Evolutionary conservation across 148 eudicot species (phyloP).

Genomic region (Camellia sinensis): DNA sequence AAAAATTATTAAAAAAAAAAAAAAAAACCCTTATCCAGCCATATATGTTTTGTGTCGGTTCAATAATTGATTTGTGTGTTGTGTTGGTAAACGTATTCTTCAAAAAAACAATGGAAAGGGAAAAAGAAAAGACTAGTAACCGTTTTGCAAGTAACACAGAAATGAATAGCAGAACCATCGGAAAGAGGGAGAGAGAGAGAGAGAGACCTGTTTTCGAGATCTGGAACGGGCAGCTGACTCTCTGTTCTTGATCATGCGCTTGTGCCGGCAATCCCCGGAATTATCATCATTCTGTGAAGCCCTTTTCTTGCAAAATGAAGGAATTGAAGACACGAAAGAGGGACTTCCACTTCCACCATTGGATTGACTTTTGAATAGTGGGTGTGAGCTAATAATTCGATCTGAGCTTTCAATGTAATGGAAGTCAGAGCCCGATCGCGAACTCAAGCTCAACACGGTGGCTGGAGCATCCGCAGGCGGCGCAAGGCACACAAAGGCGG

Average conservation of each 20-base stretch:
- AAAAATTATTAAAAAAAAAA: too few relatives aligned
- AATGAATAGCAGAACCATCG: too few relatives aligned
- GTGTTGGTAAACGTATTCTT: too few relatives aligned
- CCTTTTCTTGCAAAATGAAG: constrained; percentile 35
- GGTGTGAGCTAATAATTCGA: neutral
- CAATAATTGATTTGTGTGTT: too few relatives aligned
- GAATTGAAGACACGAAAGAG: constrained; percentile 17
- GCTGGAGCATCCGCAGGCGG: neutral
- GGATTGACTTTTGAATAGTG: neutral
- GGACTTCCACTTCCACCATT: neutral
- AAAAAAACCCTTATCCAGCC: too few relatives aligned
- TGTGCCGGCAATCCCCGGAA: constrained; percentile 39
- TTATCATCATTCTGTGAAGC: constrained; percentile 18
- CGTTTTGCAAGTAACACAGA: too few relatives aligned
- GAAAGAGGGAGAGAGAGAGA: neutral
- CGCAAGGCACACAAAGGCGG: neutral
- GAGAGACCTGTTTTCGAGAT: constrained; percentile 54
- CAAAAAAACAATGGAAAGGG: too few relatives aligned
- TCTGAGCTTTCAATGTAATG: neutral
- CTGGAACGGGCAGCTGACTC: constrained; percentile 83
- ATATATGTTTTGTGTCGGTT: too few relatives aligned
- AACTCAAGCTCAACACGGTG: constrained; percentile 1
- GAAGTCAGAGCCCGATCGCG: neutral
- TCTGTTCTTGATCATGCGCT: constrained; percentile 73
- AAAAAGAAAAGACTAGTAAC: too few relatives aligned